Percentiles rank a stretch among this genome's conserved stretches.
phyloP scores from a whole-genome alignment of 2,329 filamentous ascomycete genomes.

The Pezicula carpinea region DNA sequence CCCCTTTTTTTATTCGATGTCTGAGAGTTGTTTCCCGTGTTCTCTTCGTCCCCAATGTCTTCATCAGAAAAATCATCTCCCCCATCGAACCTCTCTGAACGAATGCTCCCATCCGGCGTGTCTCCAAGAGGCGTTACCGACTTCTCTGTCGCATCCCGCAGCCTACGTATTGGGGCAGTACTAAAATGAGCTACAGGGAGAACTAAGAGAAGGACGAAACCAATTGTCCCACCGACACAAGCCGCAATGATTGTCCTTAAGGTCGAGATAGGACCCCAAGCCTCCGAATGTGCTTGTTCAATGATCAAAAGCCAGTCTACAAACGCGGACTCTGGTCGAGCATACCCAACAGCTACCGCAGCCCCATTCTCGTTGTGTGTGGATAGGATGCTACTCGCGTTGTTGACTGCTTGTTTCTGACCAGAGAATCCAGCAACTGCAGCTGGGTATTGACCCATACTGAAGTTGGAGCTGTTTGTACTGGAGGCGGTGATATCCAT shows the following conservation, averaged over 20 bases:
- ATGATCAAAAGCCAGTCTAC: constrained; percentile 81
- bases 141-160: constrained; percentile 27
- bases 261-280: constrained; percentile 68
- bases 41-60: constrained; percentile 19
- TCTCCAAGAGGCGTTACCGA: constrained; percentile 27
- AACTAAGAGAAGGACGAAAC: constrained; percentile 64
- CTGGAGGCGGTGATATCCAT: constrained; percentile 2
- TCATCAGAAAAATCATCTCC: constrained; percentile 15
- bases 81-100: constrained; percentile 18
- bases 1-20: constrained; percentile 30
- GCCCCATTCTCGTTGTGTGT: constrained; percentile 68
- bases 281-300: constrained; percentile 70
- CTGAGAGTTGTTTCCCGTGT: constrained; percentile 19
- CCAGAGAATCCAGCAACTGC: constrained; percentile 55
- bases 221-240: constrained; percentile 80
- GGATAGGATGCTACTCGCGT: constrained; percentile 63
- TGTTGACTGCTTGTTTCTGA: constrained; percentile 49
- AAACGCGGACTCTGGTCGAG: constrained; percentile 60
- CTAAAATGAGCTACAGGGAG: constrained; percentile 78
- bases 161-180: constrained; percentile 58
- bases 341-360: constrained; percentile 75
- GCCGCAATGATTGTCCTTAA: constrained; percentile 77
- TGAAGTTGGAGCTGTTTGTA: constrained; percentile 49
- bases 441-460: constrained; percentile 56
- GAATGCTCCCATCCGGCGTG: constrained; percentile 24